Evolutionary conservation across 495 filamentous ascomycete genomes (phyloP), one percentile per base, ranked within the genome.

Genomic region (Amphirosellinia nigrospora): DNA sequence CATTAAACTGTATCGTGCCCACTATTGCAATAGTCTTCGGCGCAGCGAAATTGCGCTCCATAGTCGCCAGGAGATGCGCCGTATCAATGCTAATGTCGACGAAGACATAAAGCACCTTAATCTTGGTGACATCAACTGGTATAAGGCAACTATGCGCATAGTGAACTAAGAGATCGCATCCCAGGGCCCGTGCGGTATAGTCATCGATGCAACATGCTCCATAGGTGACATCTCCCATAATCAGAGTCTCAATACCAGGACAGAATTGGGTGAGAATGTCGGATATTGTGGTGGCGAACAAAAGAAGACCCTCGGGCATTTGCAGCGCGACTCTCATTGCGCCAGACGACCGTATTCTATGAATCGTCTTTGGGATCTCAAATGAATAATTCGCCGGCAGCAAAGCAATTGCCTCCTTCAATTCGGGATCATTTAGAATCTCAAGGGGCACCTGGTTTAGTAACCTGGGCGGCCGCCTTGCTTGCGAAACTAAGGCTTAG

Each of bases 191-290:
- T 0, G 96, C 96, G 0, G 96, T 98, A 81, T 95, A 99, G 82
- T 99, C 96, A 77, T 99, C 96, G 71, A 99, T 98, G 76, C 96
- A 99, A 83, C 96, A 99, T 3, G 96, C 96, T 56, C 96, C 96
- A 81, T 99, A 99, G 0, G 96, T 99, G 32, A 99, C 96, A 73
- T 99, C 96, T 61, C 96, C 96, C 96, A 99, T 98, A 78, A 99
- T 98, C 19, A 98, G 83, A 0, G 96, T 98, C 75, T 95, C 91
- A 48, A 89, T 90, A 4, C 92, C 94, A 0, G 94, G 90, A 79
- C 96, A 99, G 84, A 99, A 99, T 71, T 92, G 89, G 13, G 92
- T 94, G 41, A 99, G 84, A 80, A 98, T 99, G 80, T 99, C 96
- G 4, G 96, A 96, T 66, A 99, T 97, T 21, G 96, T 98, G 55